phyloP scores from a whole-genome alignment of 2,329 filamentous ascomycete genomes.

The Periconia sp. region DNA sequence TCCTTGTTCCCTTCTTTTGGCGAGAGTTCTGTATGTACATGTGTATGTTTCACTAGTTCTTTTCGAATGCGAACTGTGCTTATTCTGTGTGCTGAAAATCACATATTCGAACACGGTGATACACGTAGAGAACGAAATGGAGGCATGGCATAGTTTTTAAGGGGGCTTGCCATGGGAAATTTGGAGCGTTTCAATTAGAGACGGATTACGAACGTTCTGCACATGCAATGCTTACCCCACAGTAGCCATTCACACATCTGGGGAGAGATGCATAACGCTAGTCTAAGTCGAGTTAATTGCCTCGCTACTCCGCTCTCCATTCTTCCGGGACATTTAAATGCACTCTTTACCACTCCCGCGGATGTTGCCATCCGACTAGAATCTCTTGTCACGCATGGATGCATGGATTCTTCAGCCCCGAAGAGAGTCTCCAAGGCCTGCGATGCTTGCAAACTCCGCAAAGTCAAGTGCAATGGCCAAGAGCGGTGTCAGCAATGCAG shows the following conservation, averaged over 20 bases:
- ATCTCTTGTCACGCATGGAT: background rate
- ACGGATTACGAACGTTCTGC: no score
- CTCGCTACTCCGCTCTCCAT: background rate
- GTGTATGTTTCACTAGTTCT: slow-evolving; percentile 11
- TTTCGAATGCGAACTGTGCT: slow-evolving; percentile 17
- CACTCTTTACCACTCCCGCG: background rate
- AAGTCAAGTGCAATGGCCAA: slow-evolving; percentile 52
- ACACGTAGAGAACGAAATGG: no score
- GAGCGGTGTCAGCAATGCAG: slow-evolving; percentile 45
- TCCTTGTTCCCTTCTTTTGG: background rate
- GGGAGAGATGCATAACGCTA: background rate
- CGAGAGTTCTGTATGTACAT: slow-evolving; percentile 12
- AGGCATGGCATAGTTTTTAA: no score
- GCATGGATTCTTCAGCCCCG: slow-evolving; percentile 7
- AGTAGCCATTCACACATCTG: background rate
- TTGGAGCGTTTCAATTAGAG: no score
- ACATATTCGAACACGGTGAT: no score
- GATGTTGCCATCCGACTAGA: background rate
- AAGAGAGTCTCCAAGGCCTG: slow-evolving; percentile 47
- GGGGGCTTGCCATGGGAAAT: no score
- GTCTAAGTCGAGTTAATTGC: background rate
- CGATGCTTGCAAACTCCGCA: slow-evolving; percentile 50
- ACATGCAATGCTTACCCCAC: background rate
- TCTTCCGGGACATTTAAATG: background rate
- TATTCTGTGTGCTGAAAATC: background rate